Conservation (phyloP, 108 stramenopile species). For the Skeletonema menzelii region DNA sequence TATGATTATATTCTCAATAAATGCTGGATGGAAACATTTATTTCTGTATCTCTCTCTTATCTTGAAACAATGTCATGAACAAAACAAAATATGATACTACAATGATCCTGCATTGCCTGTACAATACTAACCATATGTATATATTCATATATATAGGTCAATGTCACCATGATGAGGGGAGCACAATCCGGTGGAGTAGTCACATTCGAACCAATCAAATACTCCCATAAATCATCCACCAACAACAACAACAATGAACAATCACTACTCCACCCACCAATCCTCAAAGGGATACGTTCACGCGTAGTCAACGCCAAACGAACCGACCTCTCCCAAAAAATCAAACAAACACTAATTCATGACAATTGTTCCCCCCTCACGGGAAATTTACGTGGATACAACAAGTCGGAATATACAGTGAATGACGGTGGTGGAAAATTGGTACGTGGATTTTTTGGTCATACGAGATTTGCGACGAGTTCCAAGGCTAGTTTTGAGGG, state of each 20-base stretch:
- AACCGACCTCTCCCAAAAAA: constrained; percentile 58
- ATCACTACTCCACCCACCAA: constrained; percentile 7
- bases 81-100: no score
- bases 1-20: no score
- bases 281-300: constrained; percentile 55
- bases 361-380: constrained; percentile 31
- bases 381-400: constrained; percentile 35
- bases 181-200: constrained; percentile 84
- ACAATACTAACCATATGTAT: no score
- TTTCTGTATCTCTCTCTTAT: not conserved
- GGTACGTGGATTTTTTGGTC: constrained; percentile 56
- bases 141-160: constrained; percentile 18
- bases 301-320: constrained; percentile 85
- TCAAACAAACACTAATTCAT: constrained; percentile 46
- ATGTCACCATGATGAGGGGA: constrained; percentile 88
- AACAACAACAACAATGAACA: constrained; percentile 2
- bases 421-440: constrained; percentile 23
- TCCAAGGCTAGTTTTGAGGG: constrained; percentile 73
- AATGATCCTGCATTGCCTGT: not conserved
- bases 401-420: constrained; percentile 19
- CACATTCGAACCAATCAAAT: constrained; percentile 42
- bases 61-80: not conserved
- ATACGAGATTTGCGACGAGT: constrained; percentile 81
- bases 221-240: constrained; percentile 3
- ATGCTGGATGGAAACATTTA: no score